Conservation (phyloP, 192 early-diverging fungal genomes). For the Geranomyces variabilis region DNA sequence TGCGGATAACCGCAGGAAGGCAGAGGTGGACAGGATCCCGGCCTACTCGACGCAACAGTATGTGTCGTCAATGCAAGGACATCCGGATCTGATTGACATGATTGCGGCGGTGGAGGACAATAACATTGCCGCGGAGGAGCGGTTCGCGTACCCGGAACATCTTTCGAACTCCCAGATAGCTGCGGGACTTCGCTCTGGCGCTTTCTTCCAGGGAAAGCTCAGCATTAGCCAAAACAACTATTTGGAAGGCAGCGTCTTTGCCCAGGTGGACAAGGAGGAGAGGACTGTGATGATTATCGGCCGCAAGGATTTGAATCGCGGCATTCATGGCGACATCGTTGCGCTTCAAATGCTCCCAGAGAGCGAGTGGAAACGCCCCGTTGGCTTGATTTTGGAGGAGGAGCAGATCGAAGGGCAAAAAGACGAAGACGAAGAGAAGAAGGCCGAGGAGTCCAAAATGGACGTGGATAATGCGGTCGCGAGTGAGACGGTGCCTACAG, state of each 20-base stretch:
- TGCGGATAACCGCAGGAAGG: constrained; percentile 78
- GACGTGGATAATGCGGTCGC: constrained; percentile 24
- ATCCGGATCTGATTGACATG: constrained; percentile 93
- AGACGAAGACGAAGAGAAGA: constrained; percentile 49
- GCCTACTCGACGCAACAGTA: constrained; percentile 74
- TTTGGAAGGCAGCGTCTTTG: constrained; percentile 79
- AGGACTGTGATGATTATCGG: constrained; percentile 79
- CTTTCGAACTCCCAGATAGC: constrained; percentile 74
- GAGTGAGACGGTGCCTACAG: constrained; percentile 66
- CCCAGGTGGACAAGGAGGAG: constrained; percentile 75
- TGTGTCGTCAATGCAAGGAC: constrained; percentile 68
- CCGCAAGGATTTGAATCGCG: constrained; percentile 84
- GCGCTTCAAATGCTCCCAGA: constrained; percentile 86
- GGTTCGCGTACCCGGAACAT: constrained; percentile 75
- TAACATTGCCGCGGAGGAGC: constrained; percentile 54
- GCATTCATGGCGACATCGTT: constrained; percentile 88
- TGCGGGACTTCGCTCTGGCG: constrained; percentile 82
- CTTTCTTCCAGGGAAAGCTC: constrained; percentile 80
- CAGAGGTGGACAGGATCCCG: constrained; percentile 63
- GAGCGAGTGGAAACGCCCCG: constrained; percentile 80
- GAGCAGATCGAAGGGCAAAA: constrained; percentile 66
- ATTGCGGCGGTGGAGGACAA: constrained; percentile 57
- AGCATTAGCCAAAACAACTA: constrained; percentile 86
- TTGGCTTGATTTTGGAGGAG: constrained; percentile 74
- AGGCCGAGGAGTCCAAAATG: constrained; percentile 23